Base-by-base conservation (phyloP, 2,329 filamentous ascomycete genomes). In the Ascochyta lentis region DNA sequence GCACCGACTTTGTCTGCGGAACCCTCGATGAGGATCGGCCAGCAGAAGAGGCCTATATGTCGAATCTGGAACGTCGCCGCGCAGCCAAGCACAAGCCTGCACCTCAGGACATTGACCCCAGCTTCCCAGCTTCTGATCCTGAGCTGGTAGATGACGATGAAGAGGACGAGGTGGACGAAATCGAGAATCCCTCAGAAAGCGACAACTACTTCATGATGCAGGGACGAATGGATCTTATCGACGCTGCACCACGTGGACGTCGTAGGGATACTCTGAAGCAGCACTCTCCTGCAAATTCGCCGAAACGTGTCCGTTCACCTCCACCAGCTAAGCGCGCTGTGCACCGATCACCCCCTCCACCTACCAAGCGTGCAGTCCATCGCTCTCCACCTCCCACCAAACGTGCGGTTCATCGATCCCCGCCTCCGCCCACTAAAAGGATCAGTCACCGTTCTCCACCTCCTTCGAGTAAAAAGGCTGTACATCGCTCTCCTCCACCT, bases 1-100 rank as follows among this genome's bases (percentile, higher is more conserved):
- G 93, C 76, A 98, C 95, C 13, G 95, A 99, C 75, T 99, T 99
- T 64, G 95, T 99, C n/a, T 98, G 95, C 70, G 95, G 95, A 55
- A 99, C 95, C 1, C 82, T 99, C 19, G 95, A 99, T 64, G 95
- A 99, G 76, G 95, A 99, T 70, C 88, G 92, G 40, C 92, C 92
- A 3, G 79, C 98, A n/a, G 95, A 99, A 73, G 92, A 93, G 64
- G 94, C 92, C 0, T 99, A 97, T 74, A 84, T 96, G 52, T 90
- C 91, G 2, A 92, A 90, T 67, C 83, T 96, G 54, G 90, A 93
- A 68, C 88, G 91, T 51, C 88, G 90, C 63, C 89, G 92, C 66
- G 88, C 88, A 42, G 88, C 89, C 64, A 96, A 93, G 78, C 89
- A 93, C 58, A 87, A 89, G 60, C 74, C 86, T 27, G 91, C 94